Conservation (phyloP, 2,329 filamentous ascomycete genomes). For the Claviceps spartinae region DNA sequence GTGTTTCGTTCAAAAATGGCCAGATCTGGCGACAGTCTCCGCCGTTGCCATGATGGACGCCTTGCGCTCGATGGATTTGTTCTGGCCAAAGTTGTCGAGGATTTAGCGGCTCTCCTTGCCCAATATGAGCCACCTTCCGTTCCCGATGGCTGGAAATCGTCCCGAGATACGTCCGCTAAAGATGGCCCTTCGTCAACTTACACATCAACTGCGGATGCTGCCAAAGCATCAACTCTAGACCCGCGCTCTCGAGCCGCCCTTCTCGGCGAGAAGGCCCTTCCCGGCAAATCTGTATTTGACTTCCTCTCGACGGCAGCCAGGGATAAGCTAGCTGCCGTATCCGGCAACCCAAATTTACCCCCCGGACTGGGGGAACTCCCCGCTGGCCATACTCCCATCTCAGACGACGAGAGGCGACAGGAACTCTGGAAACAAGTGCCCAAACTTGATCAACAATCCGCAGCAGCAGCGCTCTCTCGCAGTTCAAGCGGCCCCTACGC, state of each 20-base stretch:
- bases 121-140: constrained; percentile 52
- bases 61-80: constrained; percentile 70
- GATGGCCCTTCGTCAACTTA: constrained; percentile 22
- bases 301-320: constrained; percentile 70
- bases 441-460: constrained; percentile 50
- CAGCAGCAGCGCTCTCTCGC: constrained; percentile 53
- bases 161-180: constrained; percentile 24
- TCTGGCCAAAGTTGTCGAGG: constrained; percentile 41
- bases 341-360: constrained; percentile 65
- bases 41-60: constrained; percentile 72
- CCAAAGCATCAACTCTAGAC: constrained; percentile 62
- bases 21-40: constrained; percentile 15
- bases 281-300: constrained; percentile 91
- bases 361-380: constrained; percentile 64
- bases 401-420: constrained; percentile 48
- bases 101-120: constrained; percentile 16
- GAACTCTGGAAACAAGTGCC: constrained; percentile 47
- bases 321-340: constrained; percentile 60
- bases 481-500: constrained; percentile 61
- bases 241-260: constrained; percentile 64
- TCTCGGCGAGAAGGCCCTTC: constrained; percentile 63
- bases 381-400: constrained; percentile 42
- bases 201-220: constrained; percentile 60
- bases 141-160: constrained; percentile 60
- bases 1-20: constrained; percentile 56